Evolutionary conservation across 1,139 yeast species (phyloP), one percentile per base, ranked within the genome.

Genomic region (Saccharomyces hybrid): DNA sequence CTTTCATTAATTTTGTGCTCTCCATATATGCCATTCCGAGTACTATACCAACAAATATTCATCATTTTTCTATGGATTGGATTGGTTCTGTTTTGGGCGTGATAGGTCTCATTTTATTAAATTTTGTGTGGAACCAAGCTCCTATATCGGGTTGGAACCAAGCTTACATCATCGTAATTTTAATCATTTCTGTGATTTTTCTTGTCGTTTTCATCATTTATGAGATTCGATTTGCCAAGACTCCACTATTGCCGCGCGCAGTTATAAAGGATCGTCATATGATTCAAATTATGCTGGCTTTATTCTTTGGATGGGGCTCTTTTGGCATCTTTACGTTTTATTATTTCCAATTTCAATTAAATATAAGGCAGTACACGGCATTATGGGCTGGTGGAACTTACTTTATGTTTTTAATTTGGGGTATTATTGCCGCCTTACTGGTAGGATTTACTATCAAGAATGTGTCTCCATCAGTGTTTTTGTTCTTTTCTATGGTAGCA

Each of bases 111-210:
- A 71, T 80, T 4, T 59, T 80, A 31, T 69, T 81, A 60, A 79
- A 78, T 59, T 78, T 81, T 62, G 75, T 75, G 4, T 76, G 82
- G 76, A 80, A 77, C 56, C 84, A 80, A 60, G 83, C 81, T 3
- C 81, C 84, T 0, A 70, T 75, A 5, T 78, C 67, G 6, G 81
- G 83, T 2, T 81, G 83, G 84, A 57, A 63, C 55, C 70, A 25
- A 7, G 70, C 77, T 1, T 80, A 80, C 58, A 71, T 80, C 44
- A 74, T 80, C 11, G 79, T 70, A 0, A 61, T 80, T 13, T 62
- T 80, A 47, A 64, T 79, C 1, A 57, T 80, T 3, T 73, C 83
- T 0, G 66, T 79, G 0, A 25, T 73, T 1, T 61, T 73, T 3
- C 57, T 79, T 1, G 60, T 64, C n/a, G 55, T 55, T 0, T 71